Evolutionary conservation across 345 rosid species (phyloP).

Genomic region (Stellera chamaejasme): DNA sequence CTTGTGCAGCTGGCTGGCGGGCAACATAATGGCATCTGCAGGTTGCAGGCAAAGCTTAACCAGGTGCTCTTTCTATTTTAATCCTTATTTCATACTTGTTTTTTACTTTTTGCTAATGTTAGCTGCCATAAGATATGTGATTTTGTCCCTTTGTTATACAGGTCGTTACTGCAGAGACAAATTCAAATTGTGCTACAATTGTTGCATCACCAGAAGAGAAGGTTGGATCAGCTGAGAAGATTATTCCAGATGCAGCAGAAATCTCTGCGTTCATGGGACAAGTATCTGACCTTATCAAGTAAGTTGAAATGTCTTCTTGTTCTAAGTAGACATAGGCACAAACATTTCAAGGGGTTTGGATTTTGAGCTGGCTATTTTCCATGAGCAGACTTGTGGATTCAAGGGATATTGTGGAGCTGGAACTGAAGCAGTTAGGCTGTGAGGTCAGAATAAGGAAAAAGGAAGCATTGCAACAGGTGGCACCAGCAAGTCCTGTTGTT

Average conservation of each 20-base stretch:
- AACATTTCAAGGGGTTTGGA: background rate
- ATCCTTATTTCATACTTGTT: background rate
- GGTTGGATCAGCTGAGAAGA: conserved; percentile 22
- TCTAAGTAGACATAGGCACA: background rate
- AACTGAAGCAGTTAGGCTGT: conserved; percentile 76
- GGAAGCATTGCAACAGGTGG: conserved; percentile 68
- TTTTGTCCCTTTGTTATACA: conserved; percentile 5
- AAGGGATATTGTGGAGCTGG: conserved; percentile 73
- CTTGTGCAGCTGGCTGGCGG: conserved; percentile 31
- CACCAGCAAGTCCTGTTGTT: conserved; percentile 26
- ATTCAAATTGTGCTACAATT: conserved; percentile 40
- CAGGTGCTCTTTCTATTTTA: conserved; percentile 34
- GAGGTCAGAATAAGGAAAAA: conserved; percentile 76
- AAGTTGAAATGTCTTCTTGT: conserved; percentile 19
- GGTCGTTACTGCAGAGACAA: conserved; percentile 41
- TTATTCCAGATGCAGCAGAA: conserved; percentile 42
- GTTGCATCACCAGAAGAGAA: conserved; percentile 27
- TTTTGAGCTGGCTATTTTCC: background rate
- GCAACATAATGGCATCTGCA: conserved; percentile 32
- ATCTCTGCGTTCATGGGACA: conserved; percentile 76
- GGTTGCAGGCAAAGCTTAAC: conserved; percentile 43
- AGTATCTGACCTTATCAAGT: conserved; percentile 87
- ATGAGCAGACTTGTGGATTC: conserved; percentile 86
- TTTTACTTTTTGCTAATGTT: background rate
- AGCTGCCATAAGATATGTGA: background rate